Evolutionary conservation across 768 basidiomycete species (phyloP).

Genomic region (Russula emetica): DNA sequence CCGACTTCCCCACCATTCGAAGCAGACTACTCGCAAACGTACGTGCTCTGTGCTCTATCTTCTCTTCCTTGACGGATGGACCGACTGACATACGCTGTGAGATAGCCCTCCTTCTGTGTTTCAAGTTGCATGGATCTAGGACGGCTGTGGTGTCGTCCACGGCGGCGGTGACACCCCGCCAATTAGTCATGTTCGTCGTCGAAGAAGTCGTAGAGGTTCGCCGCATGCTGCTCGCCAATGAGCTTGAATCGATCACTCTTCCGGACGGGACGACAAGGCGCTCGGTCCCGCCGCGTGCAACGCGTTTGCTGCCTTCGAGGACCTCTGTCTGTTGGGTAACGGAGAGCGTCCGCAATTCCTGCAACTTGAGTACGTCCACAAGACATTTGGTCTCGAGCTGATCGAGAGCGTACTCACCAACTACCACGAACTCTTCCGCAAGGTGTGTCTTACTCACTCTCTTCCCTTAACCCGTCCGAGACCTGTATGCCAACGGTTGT

Average conservation of each 20-base stretch:
- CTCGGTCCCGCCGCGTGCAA: no score
- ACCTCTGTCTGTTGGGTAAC: constrained; percentile 75
- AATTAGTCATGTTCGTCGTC: constrained; percentile 95
- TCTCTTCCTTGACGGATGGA: background rate
- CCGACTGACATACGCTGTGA: background rate
- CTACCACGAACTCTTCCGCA: constrained; percentile 80
- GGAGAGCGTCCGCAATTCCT: constrained; percentile 58
- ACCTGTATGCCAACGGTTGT: no score
- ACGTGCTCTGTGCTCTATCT: background rate
- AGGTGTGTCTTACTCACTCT: constrained; percentile 53
- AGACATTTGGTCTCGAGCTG: constrained; percentile 72
- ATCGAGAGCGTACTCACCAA: constrained; percentile 94
- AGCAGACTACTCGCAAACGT: no score
- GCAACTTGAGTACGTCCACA: constrained; percentile 74
- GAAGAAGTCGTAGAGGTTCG: constrained; percentile 84
- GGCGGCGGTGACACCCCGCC: constrained; percentile 91
- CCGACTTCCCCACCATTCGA: no score
- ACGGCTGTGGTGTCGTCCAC: constrained; percentile 97
- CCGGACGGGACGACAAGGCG: constrained; percentile 60
- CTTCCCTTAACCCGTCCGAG: no score
- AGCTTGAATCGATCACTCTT: constrained; percentile 46
- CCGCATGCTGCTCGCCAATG: constrained; percentile 31
- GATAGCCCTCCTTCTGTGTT: constrained; percentile 86
- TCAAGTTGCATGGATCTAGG: constrained; percentile 91
- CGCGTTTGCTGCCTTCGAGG: constrained; percentile 89